These are phyloP conservation scores for Nelumbo lutea DNA, from an alignment of 164 flowering plant species.

Conservation along the genomic window DNA sequence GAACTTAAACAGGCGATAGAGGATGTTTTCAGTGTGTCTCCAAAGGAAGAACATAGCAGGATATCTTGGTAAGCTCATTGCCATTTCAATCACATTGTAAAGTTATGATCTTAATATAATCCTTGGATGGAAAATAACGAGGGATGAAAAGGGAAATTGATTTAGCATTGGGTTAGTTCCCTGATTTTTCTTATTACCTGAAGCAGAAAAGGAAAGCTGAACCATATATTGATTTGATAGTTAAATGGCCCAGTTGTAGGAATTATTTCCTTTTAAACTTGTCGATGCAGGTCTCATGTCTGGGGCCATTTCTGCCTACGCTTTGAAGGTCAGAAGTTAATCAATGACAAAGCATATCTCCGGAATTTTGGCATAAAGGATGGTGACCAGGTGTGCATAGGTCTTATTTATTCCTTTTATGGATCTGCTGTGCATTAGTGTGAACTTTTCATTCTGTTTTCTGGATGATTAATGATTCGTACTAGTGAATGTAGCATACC, in stretches of 20 bases:
- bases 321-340: constrained; percentile 53
- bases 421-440: no score
- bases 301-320: constrained; percentile 89
- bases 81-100: not conserved
- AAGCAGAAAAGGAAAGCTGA: no score
- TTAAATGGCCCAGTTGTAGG: no score
- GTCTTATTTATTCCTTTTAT: not conserved
- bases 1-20: constrained; percentile 78
- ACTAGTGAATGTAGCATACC: not conserved
- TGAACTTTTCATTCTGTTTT: not conserved
- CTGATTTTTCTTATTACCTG: not conserved
- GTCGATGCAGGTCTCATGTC: constrained; percentile 58
- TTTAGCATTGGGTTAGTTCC: not conserved
- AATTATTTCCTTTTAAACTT: not conserved
- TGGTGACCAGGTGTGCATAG: constrained; percentile 75
- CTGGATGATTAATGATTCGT: no score
- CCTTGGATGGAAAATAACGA: not conserved
- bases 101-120: not conserved
- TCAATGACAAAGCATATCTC: constrained; percentile 40
- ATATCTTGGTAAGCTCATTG: constrained; percentile 65
- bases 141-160: not conserved
- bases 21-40: constrained; percentile 48
- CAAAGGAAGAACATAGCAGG: constrained; percentile 39
- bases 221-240: no score
- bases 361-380: constrained; percentile 53